Evolutionary conservation across 352 stramenopile species (phyloP).

Genomic region (Achlya hypogyna): DNA sequence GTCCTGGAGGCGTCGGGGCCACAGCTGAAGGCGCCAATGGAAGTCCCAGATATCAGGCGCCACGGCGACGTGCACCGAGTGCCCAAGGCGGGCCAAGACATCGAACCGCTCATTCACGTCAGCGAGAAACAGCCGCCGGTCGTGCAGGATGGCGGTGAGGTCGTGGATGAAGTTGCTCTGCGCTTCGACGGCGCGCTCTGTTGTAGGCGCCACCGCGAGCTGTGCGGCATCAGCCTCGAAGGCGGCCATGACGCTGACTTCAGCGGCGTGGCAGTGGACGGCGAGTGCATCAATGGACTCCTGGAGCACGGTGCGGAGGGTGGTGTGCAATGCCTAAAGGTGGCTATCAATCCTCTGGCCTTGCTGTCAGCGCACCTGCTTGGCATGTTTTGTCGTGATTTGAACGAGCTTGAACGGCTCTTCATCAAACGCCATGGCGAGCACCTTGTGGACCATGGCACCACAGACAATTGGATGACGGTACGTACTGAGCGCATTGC

Average conservation of each 20-base stretch:
- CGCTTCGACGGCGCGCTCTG: background rate
- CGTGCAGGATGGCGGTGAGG: background rate
- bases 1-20: background rate
- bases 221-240: background rate
- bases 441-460: background rate
- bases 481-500: background rate
- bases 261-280: constrained; percentile 2
- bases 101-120: background rate
- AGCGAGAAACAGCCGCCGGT: background rate
- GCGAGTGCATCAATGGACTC: background rate
- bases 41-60: background rate
- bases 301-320: background rate
- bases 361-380: background rate
- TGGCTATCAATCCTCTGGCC: background rate
- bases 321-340: background rate
- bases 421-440: background rate
- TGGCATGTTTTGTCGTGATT: background rate
- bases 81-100: background rate
- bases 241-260: background rate
- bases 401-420: background rate
- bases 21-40: constrained; percentile 5
- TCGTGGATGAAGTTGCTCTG: constrained; percentile 9
- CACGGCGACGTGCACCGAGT: background rate
- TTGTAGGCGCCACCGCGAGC: background rate
- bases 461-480: background rate